Evolutionary conservation across 176 grass and related monocot genomes (phyloP), one percentile per base, ranked within the genome.

Genomic region (Oryza officinalis): DNA sequence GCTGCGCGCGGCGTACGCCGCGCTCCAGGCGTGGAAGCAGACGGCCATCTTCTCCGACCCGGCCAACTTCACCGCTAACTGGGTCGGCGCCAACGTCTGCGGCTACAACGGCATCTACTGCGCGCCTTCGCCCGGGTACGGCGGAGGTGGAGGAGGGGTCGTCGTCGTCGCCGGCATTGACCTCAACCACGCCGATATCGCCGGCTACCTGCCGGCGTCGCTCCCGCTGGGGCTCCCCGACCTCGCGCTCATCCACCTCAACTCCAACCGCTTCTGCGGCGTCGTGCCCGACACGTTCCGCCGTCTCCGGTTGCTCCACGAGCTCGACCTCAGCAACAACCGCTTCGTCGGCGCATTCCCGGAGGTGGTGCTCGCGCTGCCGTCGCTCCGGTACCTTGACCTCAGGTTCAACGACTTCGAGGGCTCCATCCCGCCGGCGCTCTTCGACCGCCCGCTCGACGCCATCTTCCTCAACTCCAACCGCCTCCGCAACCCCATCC

Each of bases 221-320:
- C 86, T 97, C 9, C 83, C 86, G 3, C 78, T 87, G 3, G 94
- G 94, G 0, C 83, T 98, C 8, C 86, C 93, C 0, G 93, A 98
- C 87, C 91, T 98, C 0, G 93, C 93, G 0, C 89, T 98, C 7
- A 4, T 98, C 28, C 96, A 98, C 81, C 87, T 98, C 85, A 98
- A 98, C 91, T 98, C 96, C 41, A 98, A 98, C 89, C 91, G 96
- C 63, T 93, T 98, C 86, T 98, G 96, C 82, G 96, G 96, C 69
- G 52, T 83, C 4, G 23, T 98, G 0, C 96, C 96, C 0, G 13
- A 22, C 45, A 80, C 96, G 2, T 92, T 98, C 83, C 46, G 70
- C 25, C 67, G 10, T 26, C 87, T 98, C 5, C 81, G 0, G 18
- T 84, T 86, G 1, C 83, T 98, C 57, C 85, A 93, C 73, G 96